Base-by-base conservation (phyloP, 495 filamentous ascomycete genomes). In the Tuber melanosporum region DNA sequence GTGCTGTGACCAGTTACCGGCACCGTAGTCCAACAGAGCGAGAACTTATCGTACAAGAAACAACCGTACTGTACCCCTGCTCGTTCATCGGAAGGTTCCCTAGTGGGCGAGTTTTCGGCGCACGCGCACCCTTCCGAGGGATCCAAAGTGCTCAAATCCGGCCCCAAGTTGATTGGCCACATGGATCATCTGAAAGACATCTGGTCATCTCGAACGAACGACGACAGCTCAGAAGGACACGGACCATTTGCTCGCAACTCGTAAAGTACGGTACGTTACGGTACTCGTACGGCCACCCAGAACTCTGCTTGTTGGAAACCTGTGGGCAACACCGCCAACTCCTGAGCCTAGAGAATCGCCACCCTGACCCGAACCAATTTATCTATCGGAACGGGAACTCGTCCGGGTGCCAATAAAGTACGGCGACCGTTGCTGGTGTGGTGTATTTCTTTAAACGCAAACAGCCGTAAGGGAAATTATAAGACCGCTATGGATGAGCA, bases 181-280 rank as follows among this genome's bases (percentile, higher is more conserved):
- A 15, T 10, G 26, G 52, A 62, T 62, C 52, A 32, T 15, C 52
- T 62, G 10, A 8, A 15, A 62, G 52, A n/a, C 52, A 62, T 62
- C 52, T 15, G 10, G 1, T 20, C 52, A 62, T 62, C 52, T 8
- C 52, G 12, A 26, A 32, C 12, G 26, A 62, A 32, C 12, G 26
- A 62, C 52, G 52, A 32, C 52, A 62, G 52, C n/a, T 62, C n/a
- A 32, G n/a, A 62, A 62, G 52, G 52, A 62, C 52, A 62, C 52
- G 10, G 3, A 10, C 12, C 52, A 62, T 62, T 62, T 62, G 15
- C 52, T 32, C n/a, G n/a, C 52, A 62, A 9, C 20, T n/a, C 8
- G 20, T 52, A 52, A 20, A n/a, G 49, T n/a, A n/a, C 32, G 32
- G 32, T 32, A 32, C 32, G 32, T 0, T 32, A 32, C 32, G 32